Base-by-base conservation (phyloP, 768 basidiomycete species). In the Austroboletus eburneus region DNA sequence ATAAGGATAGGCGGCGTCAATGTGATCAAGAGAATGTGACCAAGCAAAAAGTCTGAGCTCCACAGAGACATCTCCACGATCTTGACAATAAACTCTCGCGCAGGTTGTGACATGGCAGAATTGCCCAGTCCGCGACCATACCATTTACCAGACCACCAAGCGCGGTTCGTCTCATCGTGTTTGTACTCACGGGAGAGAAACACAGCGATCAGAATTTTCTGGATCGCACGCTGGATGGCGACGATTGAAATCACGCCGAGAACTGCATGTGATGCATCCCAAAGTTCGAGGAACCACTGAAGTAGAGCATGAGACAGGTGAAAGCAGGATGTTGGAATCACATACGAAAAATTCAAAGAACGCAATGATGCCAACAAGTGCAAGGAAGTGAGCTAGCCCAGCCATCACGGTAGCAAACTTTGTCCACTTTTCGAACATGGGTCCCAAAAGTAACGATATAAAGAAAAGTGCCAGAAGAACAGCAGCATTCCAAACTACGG, bases 121-220 rank as follows among this genome's bases (percentile, higher is more conserved):
- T 77, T 78, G 13, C 95, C 95, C 17, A 99, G 75, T 23, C 91
- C 90, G 48, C 92, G 79, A 39, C 94, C 93, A 63, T 94, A 94
- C 96, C 96, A 97, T 73, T 88, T 86, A 51, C 93, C 94, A 16
- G 94, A 93, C 96, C 96, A 99, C 95, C 95, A 98, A 2, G 94
- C 94, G 50, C 90, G 79, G 72, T 98, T 98, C 22, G 91, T 94
- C 72, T 97, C 93, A 62, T 99, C 96, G 63, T 96, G 91, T 72
- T 98, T 97, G 76, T 87, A 95, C 69, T 99, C 96, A 61, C 96
- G 86, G 21, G 92, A 91, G 38, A 98, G 77, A 78, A 94, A 91
- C 38, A 92, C 86, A 5, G 93, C 79, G 52, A 98, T 98, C 45
- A 96, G 75, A 51, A 95, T 81, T 74, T 98, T 98, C 71, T 91